phyloP scores from a whole-genome alignment of 805 yeast species.

The Suhomyces canberraensis region DNA sequence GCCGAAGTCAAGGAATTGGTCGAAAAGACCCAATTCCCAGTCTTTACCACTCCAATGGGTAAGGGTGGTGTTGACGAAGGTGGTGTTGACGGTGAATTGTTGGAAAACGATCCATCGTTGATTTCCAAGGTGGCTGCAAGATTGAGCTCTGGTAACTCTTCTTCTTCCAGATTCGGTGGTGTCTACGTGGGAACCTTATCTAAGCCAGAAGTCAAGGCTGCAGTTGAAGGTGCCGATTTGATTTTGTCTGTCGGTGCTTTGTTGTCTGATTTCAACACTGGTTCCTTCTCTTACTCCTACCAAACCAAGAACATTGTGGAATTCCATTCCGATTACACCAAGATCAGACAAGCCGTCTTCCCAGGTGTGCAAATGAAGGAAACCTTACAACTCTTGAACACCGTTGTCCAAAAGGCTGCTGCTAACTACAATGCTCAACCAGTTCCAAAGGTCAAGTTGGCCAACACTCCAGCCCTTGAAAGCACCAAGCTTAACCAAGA shows the following conservation, averaged over 20 bases:
- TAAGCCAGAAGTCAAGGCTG: slow-evolving; percentile 63
- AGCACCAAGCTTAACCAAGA: slow-evolving; percentile 47
- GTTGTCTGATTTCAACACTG: slow-evolving; percentile 86
- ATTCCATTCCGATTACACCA: slow-evolving; percentile 74
- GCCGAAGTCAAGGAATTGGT: slow-evolving; percentile 62
- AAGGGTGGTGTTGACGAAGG: slow-evolving; percentile 73
- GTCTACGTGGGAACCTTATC: slow-evolving; percentile 84
- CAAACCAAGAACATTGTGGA: slow-evolving; percentile 72
- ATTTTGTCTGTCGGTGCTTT: slow-evolving; percentile 78
- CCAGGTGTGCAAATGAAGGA: slow-evolving; percentile 71
- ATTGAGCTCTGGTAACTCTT: slow-evolving; percentile 20
- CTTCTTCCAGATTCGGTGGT: slow-evolving; percentile 73
- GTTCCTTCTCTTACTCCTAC: slow-evolving; percentile 76
- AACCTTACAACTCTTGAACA: slow-evolving; percentile 31
- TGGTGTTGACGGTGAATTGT: slow-evolving; percentile 27
- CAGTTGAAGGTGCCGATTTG: slow-evolving; percentile 73
- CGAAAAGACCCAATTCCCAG: slow-evolving; percentile 70
- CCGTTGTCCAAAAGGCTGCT: slow-evolving; percentile 34
- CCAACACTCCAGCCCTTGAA: slow-evolving; percentile 41
- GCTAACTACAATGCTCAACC: slow-evolving; percentile 48
- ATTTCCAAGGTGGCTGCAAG: slow-evolving; percentile 20
- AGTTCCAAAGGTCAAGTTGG: slow-evolving; percentile 51
- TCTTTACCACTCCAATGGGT: slow-evolving; percentile 88
- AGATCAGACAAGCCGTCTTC: slow-evolving; percentile 66
- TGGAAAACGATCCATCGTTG: slow-evolving; percentile 23